Evolutionary conservation across 1,284 basidiomycete species (phyloP).

Genomic region (Fistulinella cinereoalba): DNA sequence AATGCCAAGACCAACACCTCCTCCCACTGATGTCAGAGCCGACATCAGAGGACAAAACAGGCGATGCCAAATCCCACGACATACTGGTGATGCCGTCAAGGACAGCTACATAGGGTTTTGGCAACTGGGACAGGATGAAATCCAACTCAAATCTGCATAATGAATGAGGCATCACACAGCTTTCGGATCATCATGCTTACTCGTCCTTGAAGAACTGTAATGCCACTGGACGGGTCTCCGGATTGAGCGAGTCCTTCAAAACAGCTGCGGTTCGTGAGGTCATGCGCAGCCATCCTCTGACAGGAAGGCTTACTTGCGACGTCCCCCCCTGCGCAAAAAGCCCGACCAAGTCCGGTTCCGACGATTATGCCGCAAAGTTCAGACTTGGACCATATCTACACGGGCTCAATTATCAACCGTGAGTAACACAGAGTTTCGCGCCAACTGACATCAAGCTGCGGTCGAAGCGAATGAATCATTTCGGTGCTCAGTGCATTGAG

Average conservation of each 20-base stretch:
- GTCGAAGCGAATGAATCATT: slow-evolving; percentile 77
- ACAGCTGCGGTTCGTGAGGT: slow-evolving; percentile 46
- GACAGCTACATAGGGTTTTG: slow-evolving; percentile 86
- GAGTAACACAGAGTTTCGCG: slow-evolving; percentile 4
- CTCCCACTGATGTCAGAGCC: slow-evolving; percentile 70
- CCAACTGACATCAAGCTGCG: slow-evolving; percentile 67
- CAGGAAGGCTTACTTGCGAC: slow-evolving; percentile 64
- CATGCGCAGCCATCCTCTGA: slow-evolving; percentile 3
- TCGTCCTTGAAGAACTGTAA: slow-evolving; percentile 90
- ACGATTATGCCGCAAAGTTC: slow-evolving; percentile 76
- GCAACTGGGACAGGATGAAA: slow-evolving; percentile 75
- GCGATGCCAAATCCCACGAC: slow-evolving; percentile 34
- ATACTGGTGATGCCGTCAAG: slow-evolving; percentile 90
- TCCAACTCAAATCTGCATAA: slow-evolving; percentile 79
- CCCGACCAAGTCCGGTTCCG: slow-evolving; percentile 73
- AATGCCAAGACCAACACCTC: slow-evolving; percentile 89
- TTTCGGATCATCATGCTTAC: slow-evolving; percentile 41
- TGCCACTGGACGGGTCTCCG: slow-evolving; percentile 56
- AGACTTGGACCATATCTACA: slow-evolving; percentile 77
- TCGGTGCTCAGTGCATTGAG: slow-evolving; percentile 84
- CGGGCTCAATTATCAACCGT: slow-evolving; percentile 11
- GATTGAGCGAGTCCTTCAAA: slow-evolving; percentile 46
- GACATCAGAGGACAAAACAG: slow-evolving; percentile 18
- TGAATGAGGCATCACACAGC: slow-evolving; percentile 7
- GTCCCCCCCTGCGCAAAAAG: slow-evolving; percentile 96